Evolutionary conservation across 1,284 basidiomycete genomes (phyloP).

Genomic region (Neotropicomus parvogracilis): DNA sequence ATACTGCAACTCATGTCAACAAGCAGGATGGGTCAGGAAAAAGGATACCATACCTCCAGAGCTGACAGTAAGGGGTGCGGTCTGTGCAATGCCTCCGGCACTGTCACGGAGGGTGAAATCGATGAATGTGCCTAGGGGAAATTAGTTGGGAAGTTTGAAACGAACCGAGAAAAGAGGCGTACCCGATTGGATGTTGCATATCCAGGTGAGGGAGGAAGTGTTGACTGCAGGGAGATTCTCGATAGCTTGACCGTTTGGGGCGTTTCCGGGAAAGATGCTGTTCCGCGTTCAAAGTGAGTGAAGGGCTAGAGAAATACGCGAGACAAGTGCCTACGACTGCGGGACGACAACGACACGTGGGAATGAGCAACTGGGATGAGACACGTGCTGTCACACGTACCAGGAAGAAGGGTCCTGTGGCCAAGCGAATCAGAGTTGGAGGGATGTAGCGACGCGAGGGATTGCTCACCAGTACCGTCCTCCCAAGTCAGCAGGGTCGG

Average conservation of each 20-base stretch:
- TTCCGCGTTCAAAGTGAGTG: not conserved
- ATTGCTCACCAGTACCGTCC: constrained; percentile 48
- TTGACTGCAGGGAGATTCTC: constrained; percentile 36
- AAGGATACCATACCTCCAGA: constrained; percentile 40
- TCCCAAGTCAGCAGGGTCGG: constrained; percentile 47
- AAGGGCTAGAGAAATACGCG: not conserved
- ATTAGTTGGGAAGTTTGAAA: not conserved
- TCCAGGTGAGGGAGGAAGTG: constrained; percentile 45
- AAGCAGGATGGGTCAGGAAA: not conserved
- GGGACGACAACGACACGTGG: not conserved
- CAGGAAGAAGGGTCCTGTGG: constrained; percentile 49
- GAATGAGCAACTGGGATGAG: constrained; percentile 1
- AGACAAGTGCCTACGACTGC: constrained; percentile 24
- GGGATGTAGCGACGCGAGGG: not conserved
- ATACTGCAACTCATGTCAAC: constrained; percentile 27
- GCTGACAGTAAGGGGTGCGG: constrained; percentile 48
- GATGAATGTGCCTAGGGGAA: constrained; percentile 40
- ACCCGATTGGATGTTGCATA: constrained; percentile 34
- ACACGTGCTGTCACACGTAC: constrained; percentile 36
- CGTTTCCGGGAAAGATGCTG: constrained; percentile 43
- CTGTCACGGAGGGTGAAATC: constrained; percentile 53
- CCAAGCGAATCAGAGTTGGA: constrained; percentile 3
- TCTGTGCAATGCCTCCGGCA: constrained; percentile 45
- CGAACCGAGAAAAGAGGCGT: not conserved
- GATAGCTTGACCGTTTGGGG: constrained; percentile 38